phyloP scores from a whole-genome alignment of 768 basidiomycete genomes.

The Kwoniella mangroviensis region DNA sequence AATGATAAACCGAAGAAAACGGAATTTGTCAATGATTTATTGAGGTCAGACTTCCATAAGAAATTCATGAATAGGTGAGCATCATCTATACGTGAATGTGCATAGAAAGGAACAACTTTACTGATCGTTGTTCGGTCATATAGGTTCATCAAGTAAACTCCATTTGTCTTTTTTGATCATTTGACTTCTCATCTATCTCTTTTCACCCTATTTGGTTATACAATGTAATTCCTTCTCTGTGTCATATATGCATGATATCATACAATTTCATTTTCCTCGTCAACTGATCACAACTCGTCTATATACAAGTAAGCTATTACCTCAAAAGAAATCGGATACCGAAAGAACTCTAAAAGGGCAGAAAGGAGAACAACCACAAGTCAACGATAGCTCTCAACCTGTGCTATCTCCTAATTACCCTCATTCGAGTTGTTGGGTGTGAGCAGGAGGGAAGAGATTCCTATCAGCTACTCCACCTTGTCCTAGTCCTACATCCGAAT shows the following conservation, averaged over 20 bases:
- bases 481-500: neutral
- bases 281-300: neutral
- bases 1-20: slow-evolving; percentile 66
- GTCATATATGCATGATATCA: slow-evolving; percentile 2
- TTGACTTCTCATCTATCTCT: neutral
- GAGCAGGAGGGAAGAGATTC: neutral
- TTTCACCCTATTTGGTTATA: neutral
- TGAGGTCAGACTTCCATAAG: slow-evolving; percentile 66
- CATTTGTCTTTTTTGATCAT: neutral
- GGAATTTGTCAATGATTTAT: slow-evolving; percentile 91
- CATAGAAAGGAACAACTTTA: too few species aligned
- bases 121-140: too few species aligned
- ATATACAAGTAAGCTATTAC: neutral
- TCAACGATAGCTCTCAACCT: neutral
- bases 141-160: slow-evolving; percentile 28
- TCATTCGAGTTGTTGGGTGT: neutral
- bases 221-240: neutral
- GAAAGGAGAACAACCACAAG: neutral
- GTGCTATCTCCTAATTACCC: neutral
- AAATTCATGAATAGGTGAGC: slow-evolving; percentile 55
- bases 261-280: neutral
- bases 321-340: neutral
- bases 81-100: too few species aligned
- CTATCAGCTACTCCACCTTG: neutral
- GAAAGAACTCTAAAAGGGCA: too few species aligned